These are phyloP conservation scores for Beverwykella pulmonaria DNA, from an alignment of 495 filamentous ascomycete genomes.

Conservation along the genomic window DNA sequence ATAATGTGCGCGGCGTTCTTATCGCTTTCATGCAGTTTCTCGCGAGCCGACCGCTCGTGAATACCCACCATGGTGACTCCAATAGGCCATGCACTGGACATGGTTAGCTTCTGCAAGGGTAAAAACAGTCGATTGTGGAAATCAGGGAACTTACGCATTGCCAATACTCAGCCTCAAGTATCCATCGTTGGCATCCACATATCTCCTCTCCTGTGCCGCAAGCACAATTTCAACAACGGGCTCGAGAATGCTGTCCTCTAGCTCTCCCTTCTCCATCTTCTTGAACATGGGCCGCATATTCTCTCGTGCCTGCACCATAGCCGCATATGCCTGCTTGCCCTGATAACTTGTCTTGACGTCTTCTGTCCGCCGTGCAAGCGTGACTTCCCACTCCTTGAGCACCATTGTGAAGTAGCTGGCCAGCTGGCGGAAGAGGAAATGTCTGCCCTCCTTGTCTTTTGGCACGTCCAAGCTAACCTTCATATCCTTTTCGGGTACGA, in stretches of 20 bases:
- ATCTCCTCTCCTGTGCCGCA: constrained; percentile 83
- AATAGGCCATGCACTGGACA: constrained; percentile 81
- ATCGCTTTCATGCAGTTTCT: constrained; percentile 88
- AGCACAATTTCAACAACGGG: constrained; percentile 92
- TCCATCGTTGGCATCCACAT: constrained; percentile 95
- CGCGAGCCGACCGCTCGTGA: constrained; percentile 90
- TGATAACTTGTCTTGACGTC: constrained; percentile 71
- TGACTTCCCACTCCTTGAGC: constrained; percentile 80
- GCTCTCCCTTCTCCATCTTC: constrained; percentile 76
- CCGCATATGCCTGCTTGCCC: constrained; percentile 73
- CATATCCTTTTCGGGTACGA: constrained; percentile 84
- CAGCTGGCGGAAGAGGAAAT: constrained; percentile 81
- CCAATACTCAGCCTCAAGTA: constrained; percentile 93
- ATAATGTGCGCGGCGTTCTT: constrained; percentile 88
- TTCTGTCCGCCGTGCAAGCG: constrained; percentile 67
- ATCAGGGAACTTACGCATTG: constrained; percentile 63
- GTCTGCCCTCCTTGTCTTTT: constrained; percentile 53
- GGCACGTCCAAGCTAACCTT: constrained; percentile 66
- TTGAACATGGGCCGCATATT: constrained; percentile 91
- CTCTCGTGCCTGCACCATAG: constrained; percentile 78
- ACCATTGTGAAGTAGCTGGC: constrained; percentile 93
- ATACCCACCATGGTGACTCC: constrained; percentile 99
- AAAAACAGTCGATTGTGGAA: background rate
- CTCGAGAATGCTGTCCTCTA: constrained; percentile 76
- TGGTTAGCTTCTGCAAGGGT: background rate